These are phyloP conservation scores for Triticum urartu DNA, from an alignment of 176 grass and related monocot species.

Conservation along the genomic window DNA sequence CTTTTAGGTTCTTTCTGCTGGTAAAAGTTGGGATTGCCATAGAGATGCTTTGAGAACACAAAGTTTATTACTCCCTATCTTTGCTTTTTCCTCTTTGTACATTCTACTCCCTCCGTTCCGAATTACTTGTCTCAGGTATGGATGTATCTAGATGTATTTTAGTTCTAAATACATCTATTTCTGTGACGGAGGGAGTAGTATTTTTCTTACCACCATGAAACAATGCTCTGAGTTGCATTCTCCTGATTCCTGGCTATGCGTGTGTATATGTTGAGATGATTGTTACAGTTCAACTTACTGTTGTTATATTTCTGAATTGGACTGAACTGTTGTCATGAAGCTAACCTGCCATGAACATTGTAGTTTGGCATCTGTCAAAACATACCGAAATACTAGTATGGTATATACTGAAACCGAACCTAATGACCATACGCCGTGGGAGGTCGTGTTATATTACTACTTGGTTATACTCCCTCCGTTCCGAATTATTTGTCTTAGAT, in stretches of 20 bases:
- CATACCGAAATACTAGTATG: no score
- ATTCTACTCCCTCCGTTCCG: background rate
- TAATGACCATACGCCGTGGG: no score
- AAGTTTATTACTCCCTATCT: background rate
- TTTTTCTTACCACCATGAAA: background rate
- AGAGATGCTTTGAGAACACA: conserved; percentile 18
- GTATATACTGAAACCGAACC: no score
- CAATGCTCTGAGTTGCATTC: background rate
- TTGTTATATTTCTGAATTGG: background rate
- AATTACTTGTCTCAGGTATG: no score
- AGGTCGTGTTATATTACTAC: no score
- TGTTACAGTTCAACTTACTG: background rate
- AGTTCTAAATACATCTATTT: no score
- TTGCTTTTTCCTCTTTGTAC: background rate
- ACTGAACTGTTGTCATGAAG: background rate
- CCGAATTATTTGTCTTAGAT: no score
- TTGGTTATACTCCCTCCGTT: no score
- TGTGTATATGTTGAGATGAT: no score
- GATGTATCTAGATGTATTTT: no score
- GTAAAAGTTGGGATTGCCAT: background rate
- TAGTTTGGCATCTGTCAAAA: no score
- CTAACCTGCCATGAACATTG: background rate
- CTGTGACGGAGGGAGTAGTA: background rate
- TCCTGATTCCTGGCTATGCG: background rate
- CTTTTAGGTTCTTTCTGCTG: background rate